phyloP scores from a whole-genome alignment of 148 eudicot species.

The Selenicereus undatus region DNA sequence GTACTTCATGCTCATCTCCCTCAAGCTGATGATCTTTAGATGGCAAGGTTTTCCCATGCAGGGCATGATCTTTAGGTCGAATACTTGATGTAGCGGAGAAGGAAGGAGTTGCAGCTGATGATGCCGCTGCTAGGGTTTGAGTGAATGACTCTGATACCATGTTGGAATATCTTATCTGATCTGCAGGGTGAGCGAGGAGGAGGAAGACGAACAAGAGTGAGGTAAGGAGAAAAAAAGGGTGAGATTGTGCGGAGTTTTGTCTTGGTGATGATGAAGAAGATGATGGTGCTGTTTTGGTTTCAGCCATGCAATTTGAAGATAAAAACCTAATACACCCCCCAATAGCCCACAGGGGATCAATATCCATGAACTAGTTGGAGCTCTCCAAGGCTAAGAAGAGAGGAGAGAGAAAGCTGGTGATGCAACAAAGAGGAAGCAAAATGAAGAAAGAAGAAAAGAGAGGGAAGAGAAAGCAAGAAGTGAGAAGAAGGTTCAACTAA shows the following conservation, averaged over 20 bases:
- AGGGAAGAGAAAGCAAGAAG: constrained; percentile 12
- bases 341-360: constrained; percentile 62
- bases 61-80: constrained; percentile 20
- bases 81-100: constrained; percentile 14
- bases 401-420: constrained; percentile 7
- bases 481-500: constrained; percentile 43
- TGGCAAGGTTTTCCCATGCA: constrained; percentile 22
- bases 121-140: constrained; percentile 26
- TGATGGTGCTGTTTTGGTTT: constrained; percentile 23
- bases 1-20: constrained; percentile 72
- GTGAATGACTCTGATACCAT: constrained; percentile 22
- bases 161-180: constrained; percentile 18
- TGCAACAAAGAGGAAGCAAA: constrained; percentile 1
- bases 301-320: constrained; percentile 59
- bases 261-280: constrained; percentile 11
- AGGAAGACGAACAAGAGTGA: constrained; percentile 31
- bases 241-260: constrained; percentile 33
- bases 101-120: constrained; percentile 10
- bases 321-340: constrained; percentile 66
- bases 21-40: constrained; percentile 38
- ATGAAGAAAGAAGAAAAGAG: constrained; percentile 14
- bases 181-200: constrained; percentile 38
- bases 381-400: constrained; percentile 24
- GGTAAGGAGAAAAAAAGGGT: constrained; percentile 34
- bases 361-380: constrained; percentile 59